Base-by-base conservation (phyloP, 495 filamentous ascomycete genomes). In the Delitschia confertaspora region DNA sequence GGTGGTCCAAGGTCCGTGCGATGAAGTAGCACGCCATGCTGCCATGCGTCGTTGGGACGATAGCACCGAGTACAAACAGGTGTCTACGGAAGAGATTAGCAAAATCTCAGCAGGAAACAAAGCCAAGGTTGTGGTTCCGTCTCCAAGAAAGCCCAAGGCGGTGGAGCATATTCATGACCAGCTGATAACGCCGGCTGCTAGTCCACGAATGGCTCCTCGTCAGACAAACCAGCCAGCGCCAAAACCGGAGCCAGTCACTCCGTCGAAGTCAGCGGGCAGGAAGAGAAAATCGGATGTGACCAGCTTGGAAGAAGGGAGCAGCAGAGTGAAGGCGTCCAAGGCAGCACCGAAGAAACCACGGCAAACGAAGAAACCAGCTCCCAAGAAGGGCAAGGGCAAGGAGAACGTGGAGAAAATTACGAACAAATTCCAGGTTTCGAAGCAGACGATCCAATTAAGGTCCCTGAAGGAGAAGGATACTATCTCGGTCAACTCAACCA, bases 1-100 rank as follows among this genome's bases (percentile, higher is more conserved):
- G 45, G 76, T 96, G 8, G 80, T 98, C 37, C 74, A 75, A 47
- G 88, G 86, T 10, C 80, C 83, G 47, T 94, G 83, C 56, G 91
- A 98, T 58, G 79, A 87, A 49, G 81, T 96, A 11, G 91, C 91
- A 17, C 72, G 72, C 13, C 65, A 82, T 14, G 83, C 80, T 22
- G 74, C 71, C 25, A 68, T 95, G 59, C 83, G 79, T 33, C 72
- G 65, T 24, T 94, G 84, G 80, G 75, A 94, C 57, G 84, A 86
- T 41, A 57, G 56, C 17, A 66, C 66, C 10, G 52, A 66, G n/a
- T 72, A 67, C 45, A 60, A 65, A 27, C 62, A 73, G 38, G 60
- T 66, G 36, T 64, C 58, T 11, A 60, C 61, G 10, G 61, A 61
- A 32, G 51, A 64, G 11, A 27, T 55, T 30, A 36, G 33, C 14